Base-by-base conservation (phyloP, 2,329 filamentous ascomycete species). In the Aspergillus sp. region DNA sequence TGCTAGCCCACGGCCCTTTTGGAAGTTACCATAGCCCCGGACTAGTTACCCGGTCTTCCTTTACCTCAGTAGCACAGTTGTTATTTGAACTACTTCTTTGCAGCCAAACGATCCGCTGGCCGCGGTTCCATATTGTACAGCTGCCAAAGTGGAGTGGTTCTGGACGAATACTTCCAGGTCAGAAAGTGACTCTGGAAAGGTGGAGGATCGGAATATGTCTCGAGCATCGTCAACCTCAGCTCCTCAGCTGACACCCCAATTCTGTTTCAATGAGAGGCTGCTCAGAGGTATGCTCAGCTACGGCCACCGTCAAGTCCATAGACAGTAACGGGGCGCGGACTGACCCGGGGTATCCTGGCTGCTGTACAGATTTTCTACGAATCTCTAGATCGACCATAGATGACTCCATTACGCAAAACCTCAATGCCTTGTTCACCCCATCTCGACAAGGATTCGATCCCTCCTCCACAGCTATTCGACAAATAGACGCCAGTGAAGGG, bases 391-490 rank as follows among this genome's bases (percentile, higher is more conserved):
- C 86, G 55, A 86, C 90, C 51, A 89, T 97, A 71, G 95, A 99
- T 78, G 95, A 99, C 77, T 92, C 90, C 48, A 98, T 99, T 71
- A 87, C 88, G 0, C 93, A 96, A 72, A 94, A 96, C 70, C 86
- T 99, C 62, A 98, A 98, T 80, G 91, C 92, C 1, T 84, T 98
- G 39, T 80, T 91, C 48, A 93, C 89, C 0, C 94, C 94, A 0
- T 84, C 90, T 11, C 80, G 82, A 48, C 69, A 71, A 36, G 86
- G 87, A 15, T 98, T 96, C 77, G 90, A 96, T 72, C 90, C 94
- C 1, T 79, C 83, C 0, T 93, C 91, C 1, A 96, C 92, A 1
- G 85, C 88, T 0, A 80, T 84, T 13, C 85, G 89, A 54, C 80
- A 82, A 23, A 80, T 85, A 2, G 78, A 82, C 42, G 77, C 85